Evolutionary conservation across 1,139 yeast genomes (phyloP).

Genomic region (Blastobotrys apis): DNA sequence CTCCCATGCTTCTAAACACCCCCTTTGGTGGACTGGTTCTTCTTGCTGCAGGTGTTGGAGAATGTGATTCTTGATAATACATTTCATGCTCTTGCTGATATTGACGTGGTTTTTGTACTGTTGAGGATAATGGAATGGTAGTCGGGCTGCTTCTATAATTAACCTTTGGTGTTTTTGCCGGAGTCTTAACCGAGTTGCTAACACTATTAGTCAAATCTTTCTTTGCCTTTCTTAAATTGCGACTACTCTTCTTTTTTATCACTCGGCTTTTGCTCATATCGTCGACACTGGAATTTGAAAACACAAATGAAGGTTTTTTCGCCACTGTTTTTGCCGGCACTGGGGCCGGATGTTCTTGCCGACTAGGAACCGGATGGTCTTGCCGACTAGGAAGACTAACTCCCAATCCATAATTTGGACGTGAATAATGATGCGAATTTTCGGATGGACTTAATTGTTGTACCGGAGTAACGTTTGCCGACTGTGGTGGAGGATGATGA

Average conservation of each 20-base stretch:
- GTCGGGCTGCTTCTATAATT: constrained; percentile 10
- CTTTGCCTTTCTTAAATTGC: constrained; percentile 12
- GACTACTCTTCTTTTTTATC: constrained; percentile 10
- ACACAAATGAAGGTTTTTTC: constrained; percentile 11
- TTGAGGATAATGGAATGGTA: constrained; percentile 9
- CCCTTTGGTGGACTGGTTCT: background rate
- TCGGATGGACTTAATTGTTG: background rate
- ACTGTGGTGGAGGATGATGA: background rate
- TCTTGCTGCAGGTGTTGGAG: constrained; percentile 2
- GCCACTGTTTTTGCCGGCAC: constrained; percentile 9
- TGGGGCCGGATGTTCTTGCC: constrained; percentile 6
- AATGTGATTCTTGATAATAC: background rate
- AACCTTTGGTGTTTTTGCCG: constrained; percentile 4
- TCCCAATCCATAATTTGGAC: constrained; percentile 14
- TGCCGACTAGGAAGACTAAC: constrained; percentile 5
- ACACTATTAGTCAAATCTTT: constrained; percentile 9
- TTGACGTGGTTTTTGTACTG: constrained; percentile 10
- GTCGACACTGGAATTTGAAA: constrained; percentile 12
- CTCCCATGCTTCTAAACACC: constrained; percentile 1
- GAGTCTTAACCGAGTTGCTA: constrained; percentile 11
- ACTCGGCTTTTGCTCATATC: constrained; percentile 13
- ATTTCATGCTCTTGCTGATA: constrained; percentile 10
- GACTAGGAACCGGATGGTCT: constrained; percentile 7
- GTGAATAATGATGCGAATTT: constrained; percentile 2
- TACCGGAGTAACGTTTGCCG: too few species aligned